Evolutionary conservation across 1,139 yeast species (phyloP), one percentile per base, ranked within the genome.

Genomic region (Debaryomycetaceae sp.): DNA sequence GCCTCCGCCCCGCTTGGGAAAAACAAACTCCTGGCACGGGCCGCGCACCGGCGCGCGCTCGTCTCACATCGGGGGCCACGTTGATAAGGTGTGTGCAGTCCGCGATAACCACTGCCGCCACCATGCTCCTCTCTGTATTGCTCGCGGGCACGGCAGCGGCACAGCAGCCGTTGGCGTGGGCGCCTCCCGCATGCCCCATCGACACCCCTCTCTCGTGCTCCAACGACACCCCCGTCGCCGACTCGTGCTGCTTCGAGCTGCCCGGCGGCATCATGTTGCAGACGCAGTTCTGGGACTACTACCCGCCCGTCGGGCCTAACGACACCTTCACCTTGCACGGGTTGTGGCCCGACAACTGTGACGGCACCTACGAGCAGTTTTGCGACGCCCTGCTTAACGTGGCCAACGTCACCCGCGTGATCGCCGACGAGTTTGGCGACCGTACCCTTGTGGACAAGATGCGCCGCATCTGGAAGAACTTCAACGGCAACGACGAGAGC

Each of bases 221-320:
- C 13, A 49, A 53, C 27, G 43, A 55, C 11, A 51, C 61, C 4
- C 58, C 59, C 1, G 61, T 68, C 11, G 56, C 37, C 7, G 37
- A 82, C 46, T 53, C 78, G 1, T 91, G 98, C 50, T 91, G 97
- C 53, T 85, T 79, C 53, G 96, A 89, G 50, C 71, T 78, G 30
- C 94, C 95, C 3, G 91, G 93, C 20, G 96, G 97, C 1, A 70
- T 88, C 11, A 64, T 89, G 25, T 57, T 89, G 29, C 84, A 80
- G 47, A 85, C 97, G 0, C 97, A 91, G 53, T 88, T 89, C 56
- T 91, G 97, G 97, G 95, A 88, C 54, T 85, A 83, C 49, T 63
- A 65, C 38, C 96, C 96, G 0, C 78, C 93, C 2, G 68, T 81
- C 38, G 95, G 96, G 2, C 83, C 85, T 1, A 65, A 72, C 29